Base-by-base conservation (phyloP, 352 stramenopile species). In the Globisporangium camurandrum region DNA sequence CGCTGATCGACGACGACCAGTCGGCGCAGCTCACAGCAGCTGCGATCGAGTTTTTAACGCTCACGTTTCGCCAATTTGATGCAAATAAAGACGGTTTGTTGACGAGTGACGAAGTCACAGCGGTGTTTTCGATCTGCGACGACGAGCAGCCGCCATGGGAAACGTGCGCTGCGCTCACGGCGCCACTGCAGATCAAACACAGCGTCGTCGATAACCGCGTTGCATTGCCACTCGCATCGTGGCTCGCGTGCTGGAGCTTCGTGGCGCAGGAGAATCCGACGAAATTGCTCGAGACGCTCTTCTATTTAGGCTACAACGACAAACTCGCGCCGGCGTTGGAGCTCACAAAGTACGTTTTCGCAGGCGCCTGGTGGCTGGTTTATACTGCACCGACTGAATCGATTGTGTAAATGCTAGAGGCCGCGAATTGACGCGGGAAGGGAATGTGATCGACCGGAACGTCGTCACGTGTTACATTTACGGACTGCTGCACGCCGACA, bases 71-170 rank as follows among this genome's bases (percentile, higher is more conserved):
- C 20, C 83, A 93, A 49, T 94, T 93, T 63, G 83, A 92, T 56
- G 68, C 64, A 6, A 83, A 93, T 59, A 88, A 89, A 61, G 81
- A 93, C 51, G 71, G 76, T 36, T 78, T 81, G 22, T 66, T 95
- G 41, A 61, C 55, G 2, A 63, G 78, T 33, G 71, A 84, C 41
- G 78, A 93, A 27, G 51, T 93, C 40, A 67, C 84, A 26, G 71
- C 71, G 36, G 78, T 95, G 51, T 95, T 95, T 53, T 85, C 75
- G 8, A 93, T 95, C 56, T 88, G 73, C 52, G 73, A 86, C 31
- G 73, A 90, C 40, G 71, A 72, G 38, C 54, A 67, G 49, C 61
- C 77, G 22, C 80, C 79, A 11, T 93, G 82, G 82, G 72, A 64
- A 22, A 87, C 64, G 4, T 87, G 73, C 45, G 84, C 75, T 9